Evolutionary conservation across 345 rosid genomes (phyloP), one percentile per base, ranked within the genome.

Genomic region (Gossypium anomalum): DNA sequence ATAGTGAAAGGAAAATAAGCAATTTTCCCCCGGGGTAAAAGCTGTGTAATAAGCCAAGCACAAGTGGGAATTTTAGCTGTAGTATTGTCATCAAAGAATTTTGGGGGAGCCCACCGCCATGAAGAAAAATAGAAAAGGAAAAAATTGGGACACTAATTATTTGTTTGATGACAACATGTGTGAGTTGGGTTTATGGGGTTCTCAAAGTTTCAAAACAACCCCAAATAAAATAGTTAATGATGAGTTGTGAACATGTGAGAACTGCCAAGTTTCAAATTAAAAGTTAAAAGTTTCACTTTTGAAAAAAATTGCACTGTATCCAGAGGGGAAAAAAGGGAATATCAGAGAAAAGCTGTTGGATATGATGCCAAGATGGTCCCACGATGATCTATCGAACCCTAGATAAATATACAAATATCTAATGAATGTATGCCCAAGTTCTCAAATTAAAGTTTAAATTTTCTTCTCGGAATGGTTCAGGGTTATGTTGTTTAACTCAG

Each of bases 61-160:
- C 78, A 55, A 76, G 80, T 74, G 83, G 85, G 82, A 71, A 70
- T 57, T 61, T 74, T 76, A 82, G 80, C 80, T 82, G 83, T 72
- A 58, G 66, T 34, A 57, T 77, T 68, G 64, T 55, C 77, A 71
- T 61, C 27, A 78, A 16, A 60, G 22, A 53, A 6, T 0, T 7
- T 27, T 7, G 17, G 48, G 61, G 66, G 70, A 56, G 60, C 61
- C 75, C 80, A 79, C 82, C 29, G 70, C 57, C 72, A 34, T 49
- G 76, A 57, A 38, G 15, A 44, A 16, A 58, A 67, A 62, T 34
- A 34, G 38, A 34, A 34, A 34, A 4, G 3, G 6, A 47, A 17
- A 67, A 55, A 74, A 62, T 8, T 57, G 73, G 72, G 73, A 61
- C 72, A 22, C 64, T 20, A 55, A 9, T 62, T 23, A 60, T 59